phyloP scores from a whole-genome alignment of 1,284 basidiomycete genomes.

The Puccinia brachypodii region DNA sequence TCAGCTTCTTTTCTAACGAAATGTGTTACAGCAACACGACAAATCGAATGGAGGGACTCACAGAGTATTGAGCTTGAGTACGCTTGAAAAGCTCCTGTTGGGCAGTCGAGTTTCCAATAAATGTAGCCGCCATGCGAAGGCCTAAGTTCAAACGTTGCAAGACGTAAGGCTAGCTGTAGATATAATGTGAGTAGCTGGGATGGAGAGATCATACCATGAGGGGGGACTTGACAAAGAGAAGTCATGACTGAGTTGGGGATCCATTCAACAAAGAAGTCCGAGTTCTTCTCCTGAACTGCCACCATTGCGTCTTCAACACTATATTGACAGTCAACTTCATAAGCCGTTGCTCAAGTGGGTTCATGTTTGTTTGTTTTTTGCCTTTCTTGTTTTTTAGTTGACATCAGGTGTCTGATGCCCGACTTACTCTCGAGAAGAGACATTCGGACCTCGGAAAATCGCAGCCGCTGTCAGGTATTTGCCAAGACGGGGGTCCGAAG shows the following conservation, averaged over 20 bases:
- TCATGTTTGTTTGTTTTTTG: background rate
- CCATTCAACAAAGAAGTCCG: conserved; percentile 57
- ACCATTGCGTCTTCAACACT: conserved; percentile 57
- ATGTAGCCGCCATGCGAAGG: conserved; percentile 57
- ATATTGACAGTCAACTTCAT: background rate
- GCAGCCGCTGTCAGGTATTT: conserved; percentile 57
- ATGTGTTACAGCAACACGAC: conserved; percentile 42
- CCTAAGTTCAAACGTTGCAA: conserved; percentile 49
- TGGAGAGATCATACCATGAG: conserved; percentile 26
- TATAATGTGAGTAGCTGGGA: background rate
- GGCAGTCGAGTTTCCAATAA: conserved; percentile 57
- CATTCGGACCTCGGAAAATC: conserved; percentile 57
- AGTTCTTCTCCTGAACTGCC: conserved; percentile 56
- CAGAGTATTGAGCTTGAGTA: conserved; percentile 47
- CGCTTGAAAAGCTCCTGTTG: conserved; percentile 55
- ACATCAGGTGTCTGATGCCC: conserved; percentile 47
- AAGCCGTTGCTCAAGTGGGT: background rate
- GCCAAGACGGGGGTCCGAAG: conserved; percentile 56
- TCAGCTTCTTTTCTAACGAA: conserved; percentile 49
- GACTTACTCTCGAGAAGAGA: conserved; percentile 52
- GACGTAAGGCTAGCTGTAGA: background rate
- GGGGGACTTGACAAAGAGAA: conserved; percentile 54
- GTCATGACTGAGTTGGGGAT: conserved; percentile 57
- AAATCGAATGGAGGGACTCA: conserved; percentile 25
- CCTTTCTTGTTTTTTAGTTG: background rate